Conservation (phyloP, 2,329 filamentous ascomycete genomes). For the Penicillium sp. region DNA sequence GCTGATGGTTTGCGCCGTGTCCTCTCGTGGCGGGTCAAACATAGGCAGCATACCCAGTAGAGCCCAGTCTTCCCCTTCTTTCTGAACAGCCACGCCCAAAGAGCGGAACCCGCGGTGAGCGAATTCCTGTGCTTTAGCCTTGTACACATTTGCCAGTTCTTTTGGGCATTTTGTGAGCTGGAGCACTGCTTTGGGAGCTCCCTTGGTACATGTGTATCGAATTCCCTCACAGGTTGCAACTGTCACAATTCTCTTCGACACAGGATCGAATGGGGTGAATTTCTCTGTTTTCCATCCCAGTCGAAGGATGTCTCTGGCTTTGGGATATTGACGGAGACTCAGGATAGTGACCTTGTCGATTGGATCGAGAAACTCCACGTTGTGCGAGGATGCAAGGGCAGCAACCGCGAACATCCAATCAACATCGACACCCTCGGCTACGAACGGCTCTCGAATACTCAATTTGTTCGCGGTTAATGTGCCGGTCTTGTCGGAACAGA, state of each 20-base stretch:
- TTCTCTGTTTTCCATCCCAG: slow-evolving; percentile 71
- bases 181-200: slow-evolving; percentile 69
- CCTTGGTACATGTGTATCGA: slow-evolving; percentile 68
- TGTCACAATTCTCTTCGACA: slow-evolving; percentile 72
- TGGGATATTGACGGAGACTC: slow-evolving; percentile 67
- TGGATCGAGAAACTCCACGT: slow-evolving; percentile 69
- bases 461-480: slow-evolving; percentile 60
- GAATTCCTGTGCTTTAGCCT: slow-evolving; percentile 66
- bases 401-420: slow-evolving; percentile 82
- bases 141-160: slow-evolving; percentile 60
- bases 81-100: slow-evolving; percentile 70
- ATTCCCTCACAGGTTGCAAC: slow-evolving; percentile 63
- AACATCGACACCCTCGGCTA: slow-evolving; percentile 68
- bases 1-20: slow-evolving; percentile 70
- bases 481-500: slow-evolving; percentile 78
- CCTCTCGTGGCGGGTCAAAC: slow-evolving; percentile 74
- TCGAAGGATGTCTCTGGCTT: slow-evolving; percentile 66
- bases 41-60: slow-evolving; percentile 71
- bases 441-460: slow-evolving; percentile 69
- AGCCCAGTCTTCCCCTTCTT: slow-evolving; percentile 67
- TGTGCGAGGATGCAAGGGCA: slow-evolving; percentile 69
- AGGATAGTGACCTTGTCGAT: slow-evolving; percentile 76
- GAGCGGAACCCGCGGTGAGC: slow-evolving; percentile 73
- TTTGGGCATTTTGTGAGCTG: slow-evolving; percentile 61
- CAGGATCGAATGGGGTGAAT: slow-evolving; percentile 65